Evolutionary conservation across 2,329 filamentous ascomycete genomes (phyloP).

Genomic region (Chrysoporthe austroafricana): DNA sequence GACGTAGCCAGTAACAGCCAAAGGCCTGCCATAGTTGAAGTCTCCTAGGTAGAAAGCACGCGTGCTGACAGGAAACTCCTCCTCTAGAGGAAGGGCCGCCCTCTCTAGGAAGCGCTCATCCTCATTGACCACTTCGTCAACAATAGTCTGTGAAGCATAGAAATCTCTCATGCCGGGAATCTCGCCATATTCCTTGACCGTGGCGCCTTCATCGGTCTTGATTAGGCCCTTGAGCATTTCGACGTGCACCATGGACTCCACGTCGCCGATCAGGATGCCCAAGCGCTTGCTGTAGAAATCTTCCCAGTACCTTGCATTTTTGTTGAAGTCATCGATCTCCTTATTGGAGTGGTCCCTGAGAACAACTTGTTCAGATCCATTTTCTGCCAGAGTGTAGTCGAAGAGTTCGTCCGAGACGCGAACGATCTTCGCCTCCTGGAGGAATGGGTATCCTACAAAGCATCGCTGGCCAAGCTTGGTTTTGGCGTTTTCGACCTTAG

Average conservation of each 20-base stretch:
- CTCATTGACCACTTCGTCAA: conserved; percentile 87
- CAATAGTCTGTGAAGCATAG: conserved; percentile 88
- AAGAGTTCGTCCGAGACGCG: conserved; percentile 93
- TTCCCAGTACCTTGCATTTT: conserved; percentile 83
- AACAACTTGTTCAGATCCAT: conserved; percentile 64
- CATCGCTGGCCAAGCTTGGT: conserved; percentile 82
- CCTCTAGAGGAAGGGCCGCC: conserved; percentile 81
- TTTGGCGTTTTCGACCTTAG: conserved; percentile 74
- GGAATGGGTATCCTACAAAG: conserved; percentile 91
- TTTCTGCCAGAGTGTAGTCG: conserved; percentile 74
- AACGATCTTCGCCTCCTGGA: conserved; percentile 90
- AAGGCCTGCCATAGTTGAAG: conserved; percentile 85
- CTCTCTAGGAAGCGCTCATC: conserved; percentile 93
- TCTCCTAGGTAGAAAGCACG: conserved; percentile 93
- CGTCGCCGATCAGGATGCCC: conserved; percentile 81
- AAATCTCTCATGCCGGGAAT: conserved; percentile 85
- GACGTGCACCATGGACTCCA: conserved; percentile 89
- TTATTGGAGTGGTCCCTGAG: conserved; percentile 72
- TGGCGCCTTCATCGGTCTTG: conserved; percentile 89
- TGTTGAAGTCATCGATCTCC: conserved; percentile 82
- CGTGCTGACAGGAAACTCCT: conserved; percentile 85
- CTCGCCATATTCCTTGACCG: conserved; percentile 88
- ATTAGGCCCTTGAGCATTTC: conserved; percentile 90
- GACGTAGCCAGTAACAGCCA: conserved; percentile 78
- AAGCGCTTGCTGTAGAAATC: conserved; percentile 87